Base-by-base conservation (phyloP, 202 grass and related monocot species). In the Carex sylvatica region DNA sequence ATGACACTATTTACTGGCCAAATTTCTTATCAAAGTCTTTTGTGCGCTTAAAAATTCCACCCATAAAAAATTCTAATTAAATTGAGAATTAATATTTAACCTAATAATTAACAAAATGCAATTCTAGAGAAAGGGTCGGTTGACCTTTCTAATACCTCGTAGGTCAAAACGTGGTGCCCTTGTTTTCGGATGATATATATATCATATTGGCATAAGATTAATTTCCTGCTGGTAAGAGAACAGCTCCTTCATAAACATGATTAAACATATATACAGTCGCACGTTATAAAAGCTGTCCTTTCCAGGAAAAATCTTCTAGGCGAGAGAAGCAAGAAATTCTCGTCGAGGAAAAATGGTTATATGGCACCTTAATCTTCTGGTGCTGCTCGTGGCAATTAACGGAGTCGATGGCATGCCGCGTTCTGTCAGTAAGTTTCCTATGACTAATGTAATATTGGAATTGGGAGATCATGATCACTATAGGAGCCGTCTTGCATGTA, bases 381-480 rank as follows among this genome's bases (percentile, higher is more conserved):
- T 74, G 44, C 47, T 74, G 0, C 53, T 46, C 28, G 2, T 16
- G 2, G 70, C 46, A 0, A 53, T 53, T 11, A 53, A 8, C 22
- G 13, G 23, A 26, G 70, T 52, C 12, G 46, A 74, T 74, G 70
- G 20, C 23, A 1, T 74, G 46, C 70, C 44, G 4, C 9, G 6
- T 53, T 74, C 46, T 53, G 70, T 74, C 23, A 8, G 70, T 74
- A 74, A 74, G 70, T 46, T 23, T 7, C 46, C 36, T 70, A 70
- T 51, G 22, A 24, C 20, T 26, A 6, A 9, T 30, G 8, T 9
- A 9, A 9, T 46, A 42, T 8, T 42, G 6, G 7, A 42, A 42
- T 46, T 10, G 9, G 44, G 42, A 9, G 44, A 47, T 11, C 44
- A 49, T 49, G 0, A 0, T n/a, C n/a, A n/a, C n/a, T n/a, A 0